Conservation (phyloP, 2,329 filamentous ascomycete species). For the Trichophyton mentagrophytes region DNA sequence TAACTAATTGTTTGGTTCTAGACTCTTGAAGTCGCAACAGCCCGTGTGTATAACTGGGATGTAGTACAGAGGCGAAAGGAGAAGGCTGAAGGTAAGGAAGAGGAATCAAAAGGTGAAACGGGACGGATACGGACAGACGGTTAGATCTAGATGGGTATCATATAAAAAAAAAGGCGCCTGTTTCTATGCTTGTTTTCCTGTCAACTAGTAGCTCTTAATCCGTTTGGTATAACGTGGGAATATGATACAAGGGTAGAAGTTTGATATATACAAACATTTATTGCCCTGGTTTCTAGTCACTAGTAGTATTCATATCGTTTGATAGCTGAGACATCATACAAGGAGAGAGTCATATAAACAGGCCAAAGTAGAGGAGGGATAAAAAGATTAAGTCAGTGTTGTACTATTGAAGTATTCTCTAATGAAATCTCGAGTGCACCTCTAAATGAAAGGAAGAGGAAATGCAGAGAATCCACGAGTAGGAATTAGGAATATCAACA, state of each 20-base stretch:
- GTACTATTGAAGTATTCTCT: neutral
- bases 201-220: neutral
- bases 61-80: conserved; percentile 92
- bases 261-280: too few species aligned
- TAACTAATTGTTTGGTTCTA: conserved; percentile 24
- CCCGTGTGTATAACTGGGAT: conserved; percentile 98
- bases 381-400: neutral
- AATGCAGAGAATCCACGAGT: neutral
- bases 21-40: conserved; percentile 94
- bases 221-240: neutral
- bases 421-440: neutral
- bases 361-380: neutral
- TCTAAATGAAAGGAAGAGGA: neutral
- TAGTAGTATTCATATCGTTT: too few species aligned
- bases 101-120: conserved; percentile 26
- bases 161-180: neutral
- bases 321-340: too few species aligned
- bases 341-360: neutral
- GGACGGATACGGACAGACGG: conserved; percentile 3
- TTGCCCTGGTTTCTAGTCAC: too few species aligned
- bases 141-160: neutral
- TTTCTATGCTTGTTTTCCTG: neutral
- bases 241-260: too few species aligned
- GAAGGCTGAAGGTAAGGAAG: conserved; percentile 45
- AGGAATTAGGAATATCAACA: neutral